These are phyloP conservation scores for Xylariaceae sp. DNA, from an alignment of 2,329 filamentous ascomycete genomes.

Conservation along the genomic window DNA sequence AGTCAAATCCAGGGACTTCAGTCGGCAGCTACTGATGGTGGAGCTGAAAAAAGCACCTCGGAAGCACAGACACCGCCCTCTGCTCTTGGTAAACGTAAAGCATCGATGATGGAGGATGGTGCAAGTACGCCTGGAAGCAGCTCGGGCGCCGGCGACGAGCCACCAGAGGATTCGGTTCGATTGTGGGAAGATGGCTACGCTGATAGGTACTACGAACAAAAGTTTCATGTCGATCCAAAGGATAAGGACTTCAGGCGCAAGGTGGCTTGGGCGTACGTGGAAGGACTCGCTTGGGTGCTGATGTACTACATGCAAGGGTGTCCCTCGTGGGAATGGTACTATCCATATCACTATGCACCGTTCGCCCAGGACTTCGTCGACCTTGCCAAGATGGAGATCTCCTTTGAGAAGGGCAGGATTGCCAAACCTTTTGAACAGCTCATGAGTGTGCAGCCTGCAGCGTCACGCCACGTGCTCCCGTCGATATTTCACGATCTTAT, in stretches of 20 bases:
- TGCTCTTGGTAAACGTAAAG: constrained; percentile 75
- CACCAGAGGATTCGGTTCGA: constrained; percentile 74
- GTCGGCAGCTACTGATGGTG: constrained; percentile 28
- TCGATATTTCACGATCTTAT: constrained; percentile 88
- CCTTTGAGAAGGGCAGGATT: constrained; percentile 81
- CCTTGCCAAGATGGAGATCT: constrained; percentile 74
- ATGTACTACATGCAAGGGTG: constrained; percentile 98
- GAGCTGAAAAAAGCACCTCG: constrained; percentile 21
- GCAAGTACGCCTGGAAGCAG: constrained; percentile 62
- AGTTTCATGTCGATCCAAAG: constrained; percentile 81
- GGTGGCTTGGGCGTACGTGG: constrained; percentile 88
- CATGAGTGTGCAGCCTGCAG: constrained; percentile 95
- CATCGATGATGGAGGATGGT: constrained; percentile 64
- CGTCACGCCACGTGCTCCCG: constrained; percentile 88
- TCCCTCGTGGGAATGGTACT: constrained; percentile 99
- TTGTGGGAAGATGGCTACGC: constrained; percentile 96
- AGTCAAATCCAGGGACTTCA: constrained; percentile 65
- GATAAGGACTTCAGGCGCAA: constrained; percentile 86
- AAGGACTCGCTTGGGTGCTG: constrained; percentile 93
- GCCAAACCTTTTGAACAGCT: constrained; percentile 95
- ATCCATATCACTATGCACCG: constrained; percentile 96
- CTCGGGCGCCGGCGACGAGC: constrained; percentile 60
- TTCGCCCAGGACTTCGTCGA: constrained; percentile 95
- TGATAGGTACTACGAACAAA: constrained; percentile 95
- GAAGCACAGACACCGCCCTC: constrained; percentile 48